Evolutionary conservation across 495 filamentous ascomycete species (phyloP).

Genomic region (Penicillium canescens): DNA sequence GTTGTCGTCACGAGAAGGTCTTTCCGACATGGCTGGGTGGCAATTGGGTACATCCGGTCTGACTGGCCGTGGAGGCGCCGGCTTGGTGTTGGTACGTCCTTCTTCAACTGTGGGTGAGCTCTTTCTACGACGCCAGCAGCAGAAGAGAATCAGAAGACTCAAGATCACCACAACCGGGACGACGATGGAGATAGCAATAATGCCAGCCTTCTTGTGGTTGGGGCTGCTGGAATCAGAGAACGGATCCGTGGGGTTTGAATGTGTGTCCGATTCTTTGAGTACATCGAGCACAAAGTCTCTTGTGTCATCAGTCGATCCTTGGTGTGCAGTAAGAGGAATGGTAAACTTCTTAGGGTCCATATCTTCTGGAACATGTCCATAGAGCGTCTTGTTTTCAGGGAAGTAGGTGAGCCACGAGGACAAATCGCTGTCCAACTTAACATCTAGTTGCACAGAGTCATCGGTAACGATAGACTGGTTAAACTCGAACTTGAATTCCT

Average conservation of each 20-base stretch:
- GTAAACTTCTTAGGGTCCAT: constrained; percentile 38
- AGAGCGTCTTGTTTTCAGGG: constrained; percentile 52
- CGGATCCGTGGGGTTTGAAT: constrained; percentile 18
- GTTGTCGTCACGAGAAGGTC: constrained; percentile 21
- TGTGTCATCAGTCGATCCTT: constrained; percentile 44
- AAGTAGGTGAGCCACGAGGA: constrained; percentile 71
- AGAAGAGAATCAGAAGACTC: constrained; percentile 40
- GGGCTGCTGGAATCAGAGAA: constrained; percentile 19
- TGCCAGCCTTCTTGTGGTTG: constrained; percentile 37
- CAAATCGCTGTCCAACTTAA: constrained; percentile 48
- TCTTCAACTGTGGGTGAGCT: constrained; percentile 27
- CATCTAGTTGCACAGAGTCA: constrained; percentile 52
- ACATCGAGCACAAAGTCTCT: constrained; percentile 54
- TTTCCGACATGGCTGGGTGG: constrained; percentile 28
- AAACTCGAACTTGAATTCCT: constrained; percentile 65
- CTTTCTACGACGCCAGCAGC: constrained; percentile 42
- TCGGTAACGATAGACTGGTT: constrained; percentile 53
- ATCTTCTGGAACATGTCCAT: constrained; percentile 61
- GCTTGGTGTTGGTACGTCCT: constrained; percentile 23
- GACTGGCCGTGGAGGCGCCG: constrained; percentile 20
- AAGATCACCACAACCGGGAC: constrained; percentile 39
- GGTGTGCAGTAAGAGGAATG: constrained; percentile 54
- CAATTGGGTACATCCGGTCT: constrained; percentile 30
- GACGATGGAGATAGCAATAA: constrained; percentile 46
- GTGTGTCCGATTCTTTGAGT: constrained; percentile 21